These are phyloP conservation scores for Batrachochytrium dendrobatidis DNA, from an alignment of 371 early-diverging fungal species.

Conservation along the genomic window DNA sequence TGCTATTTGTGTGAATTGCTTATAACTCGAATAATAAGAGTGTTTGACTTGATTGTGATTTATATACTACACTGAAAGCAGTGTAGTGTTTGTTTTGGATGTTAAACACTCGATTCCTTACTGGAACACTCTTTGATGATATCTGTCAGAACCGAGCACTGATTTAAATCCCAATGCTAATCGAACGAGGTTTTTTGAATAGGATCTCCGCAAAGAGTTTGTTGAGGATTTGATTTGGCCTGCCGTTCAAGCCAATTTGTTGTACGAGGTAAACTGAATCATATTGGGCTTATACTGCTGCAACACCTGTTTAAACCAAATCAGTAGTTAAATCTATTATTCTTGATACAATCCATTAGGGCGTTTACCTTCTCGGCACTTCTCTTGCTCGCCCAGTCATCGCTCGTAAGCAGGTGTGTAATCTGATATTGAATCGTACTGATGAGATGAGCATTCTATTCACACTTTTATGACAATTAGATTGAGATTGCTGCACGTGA, in stretches of 20 bases:
- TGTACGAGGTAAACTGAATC: constrained; percentile 68
- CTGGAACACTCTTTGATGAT: no score
- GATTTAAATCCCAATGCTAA: no score
- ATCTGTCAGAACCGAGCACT: no score
- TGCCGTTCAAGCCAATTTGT: constrained; percentile 88
- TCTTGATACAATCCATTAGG: constrained; percentile 10
- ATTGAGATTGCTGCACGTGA: constrained; percentile 90
- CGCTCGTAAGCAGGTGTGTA: constrained; percentile 60
- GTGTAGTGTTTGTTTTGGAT: no score
- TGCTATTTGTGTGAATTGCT: background rate
- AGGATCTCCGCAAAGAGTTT: constrained; percentile 86
- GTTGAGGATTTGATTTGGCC: constrained; percentile 89
- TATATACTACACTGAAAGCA: no score
- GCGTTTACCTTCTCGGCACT: constrained; percentile 91
- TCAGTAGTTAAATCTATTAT: background rate
- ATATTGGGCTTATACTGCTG: no score
- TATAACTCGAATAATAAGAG: constrained; percentile 2
- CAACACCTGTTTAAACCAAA: no score
- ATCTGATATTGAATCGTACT: background rate
- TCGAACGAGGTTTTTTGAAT: background rate
- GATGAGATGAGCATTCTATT: background rate
- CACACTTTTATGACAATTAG: constrained; percentile 25
- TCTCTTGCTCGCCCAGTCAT: constrained; percentile 96
- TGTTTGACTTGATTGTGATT: background rate
- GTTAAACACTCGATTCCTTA: no score